A percentile compares a stretch with the other conserved stretches of the same genome.
Evolutionary conservation across 176 grass and related monocot genomes (phyloP).

Genomic region (Stipa capillata): DNA sequence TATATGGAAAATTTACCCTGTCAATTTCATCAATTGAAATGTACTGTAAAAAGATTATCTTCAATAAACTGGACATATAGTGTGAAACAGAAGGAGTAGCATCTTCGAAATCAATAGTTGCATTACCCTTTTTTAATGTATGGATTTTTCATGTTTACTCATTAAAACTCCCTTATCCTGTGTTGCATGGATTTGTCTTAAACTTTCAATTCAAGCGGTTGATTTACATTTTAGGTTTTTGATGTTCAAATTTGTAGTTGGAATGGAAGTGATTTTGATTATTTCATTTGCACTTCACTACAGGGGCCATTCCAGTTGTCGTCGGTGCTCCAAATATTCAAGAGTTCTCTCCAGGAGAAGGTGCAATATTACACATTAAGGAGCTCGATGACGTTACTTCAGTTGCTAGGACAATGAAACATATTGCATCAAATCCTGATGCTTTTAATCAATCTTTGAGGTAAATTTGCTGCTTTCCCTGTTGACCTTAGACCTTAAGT

Average conservation of each 20-base stretch:
- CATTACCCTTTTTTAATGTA: not conserved
- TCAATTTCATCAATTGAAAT: slow-evolving; percentile 12
- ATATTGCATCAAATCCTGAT: slow-evolving; percentile 65
- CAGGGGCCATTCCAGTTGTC: slow-evolving; percentile 89
- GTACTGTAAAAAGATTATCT: not conserved
- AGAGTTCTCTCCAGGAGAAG: slow-evolving; percentile 76
- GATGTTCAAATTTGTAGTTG: slow-evolving; percentile 9
- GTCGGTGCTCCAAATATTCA: slow-evolving; percentile 95
- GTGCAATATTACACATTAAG: slow-evolving; percentile 90
- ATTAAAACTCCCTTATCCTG: slow-evolving; percentile 6
- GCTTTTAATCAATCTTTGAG: slow-evolving; percentile 84
- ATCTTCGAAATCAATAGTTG: too few species aligned
- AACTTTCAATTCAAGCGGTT: not conserved
- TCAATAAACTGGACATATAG: not conserved
- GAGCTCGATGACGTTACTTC: slow-evolving; percentile 61
- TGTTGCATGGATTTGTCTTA: not conserved
- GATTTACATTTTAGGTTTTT: slow-evolving; percentile 12
- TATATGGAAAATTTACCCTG: slow-evolving; percentile 8
- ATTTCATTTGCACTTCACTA: slow-evolving; percentile 22
- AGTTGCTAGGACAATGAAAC: slow-evolving; percentile 74
- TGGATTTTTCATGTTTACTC: not conserved
- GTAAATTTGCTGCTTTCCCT: slow-evolving; percentile 25
- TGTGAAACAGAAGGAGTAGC: not conserved
- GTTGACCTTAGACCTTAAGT: not conserved
- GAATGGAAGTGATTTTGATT: not conserved